Percentiles rank a stretch among this genome's conserved stretches.
Conservation (phyloP, 2,329 filamentous ascomycete species). For the Fusarium algeriense region DNA sequence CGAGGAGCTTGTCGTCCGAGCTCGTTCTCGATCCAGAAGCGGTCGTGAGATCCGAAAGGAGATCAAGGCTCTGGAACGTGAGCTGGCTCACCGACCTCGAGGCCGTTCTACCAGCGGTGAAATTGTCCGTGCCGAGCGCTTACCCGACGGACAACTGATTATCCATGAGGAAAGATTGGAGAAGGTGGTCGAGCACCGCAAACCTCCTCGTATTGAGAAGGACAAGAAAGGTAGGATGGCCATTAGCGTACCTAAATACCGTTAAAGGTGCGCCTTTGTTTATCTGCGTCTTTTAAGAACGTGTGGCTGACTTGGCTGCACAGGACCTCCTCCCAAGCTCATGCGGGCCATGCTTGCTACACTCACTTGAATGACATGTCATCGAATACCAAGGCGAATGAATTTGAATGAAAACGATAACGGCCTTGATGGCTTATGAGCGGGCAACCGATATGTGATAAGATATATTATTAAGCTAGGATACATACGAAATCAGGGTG, state of each 20-base stretch:
- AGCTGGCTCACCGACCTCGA: slow-evolving; percentile 54
- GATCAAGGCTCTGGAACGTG: slow-evolving; percentile 75
- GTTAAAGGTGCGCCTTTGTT: slow-evolving; percentile 64
- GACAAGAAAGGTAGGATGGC: slow-evolving; percentile 97
- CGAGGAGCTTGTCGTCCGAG: slow-evolving; percentile 56
- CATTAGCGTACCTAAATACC: slow-evolving; percentile 81
- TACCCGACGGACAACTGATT: slow-evolving; percentile 72
- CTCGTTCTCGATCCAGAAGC: slow-evolving; percentile 58
- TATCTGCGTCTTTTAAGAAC: slow-evolving; percentile 32
- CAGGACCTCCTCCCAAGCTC: slow-evolving; percentile 73
- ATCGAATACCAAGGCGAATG: slow-evolving; percentile 6
- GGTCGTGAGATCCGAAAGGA: slow-evolving; percentile 78
- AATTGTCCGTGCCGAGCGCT: slow-evolving; percentile 67
- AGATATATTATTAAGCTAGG: slow-evolving; percentile 18
- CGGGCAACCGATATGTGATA: slow-evolving; percentile 23
- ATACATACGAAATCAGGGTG: slow-evolving; percentile 10
- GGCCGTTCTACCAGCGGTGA: slow-evolving; percentile 60
- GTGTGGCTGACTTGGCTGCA: slow-evolving; percentile 50
- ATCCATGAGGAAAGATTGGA: slow-evolving; percentile 72
- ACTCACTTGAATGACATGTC: slow-evolving; percentile 64
- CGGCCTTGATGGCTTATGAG: slow-evolving; percentile 17
- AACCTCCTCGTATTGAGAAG: slow-evolving; percentile 79
- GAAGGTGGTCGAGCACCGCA: slow-evolving; percentile 65
- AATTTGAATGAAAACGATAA: slow-evolving; percentile 24
- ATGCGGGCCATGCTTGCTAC: slow-evolving; percentile 79